Conservation (phyloP, 225 moss, liverwort and hornwort genomes). For the Anthoceros angustus region DNA sequence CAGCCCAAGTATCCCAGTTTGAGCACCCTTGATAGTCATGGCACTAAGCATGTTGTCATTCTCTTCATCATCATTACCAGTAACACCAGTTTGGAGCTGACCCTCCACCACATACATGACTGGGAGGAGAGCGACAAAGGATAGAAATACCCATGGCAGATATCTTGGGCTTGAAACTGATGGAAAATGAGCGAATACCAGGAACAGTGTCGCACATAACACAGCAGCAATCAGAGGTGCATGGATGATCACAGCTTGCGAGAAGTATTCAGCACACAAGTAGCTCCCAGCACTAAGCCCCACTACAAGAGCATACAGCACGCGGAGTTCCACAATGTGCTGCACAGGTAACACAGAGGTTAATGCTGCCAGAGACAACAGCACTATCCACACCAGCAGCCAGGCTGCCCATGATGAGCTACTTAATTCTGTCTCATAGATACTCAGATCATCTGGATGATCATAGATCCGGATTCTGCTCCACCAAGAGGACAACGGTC, state of each 20-base stretch:
- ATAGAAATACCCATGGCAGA: slow-evolving; percentile 46
- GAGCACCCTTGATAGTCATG: slow-evolving; percentile 81
- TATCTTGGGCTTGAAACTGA: slow-evolving; percentile 83
- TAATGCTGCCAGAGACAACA: slow-evolving; percentile 68
- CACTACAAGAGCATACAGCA: slow-evolving; percentile 66
- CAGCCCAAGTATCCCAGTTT: slow-evolving; percentile 62
- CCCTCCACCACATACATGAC: slow-evolving; percentile 62
- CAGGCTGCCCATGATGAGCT: slow-evolving; percentile 84
- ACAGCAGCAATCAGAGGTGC: slow-evolving; percentile 52
- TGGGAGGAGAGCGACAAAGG: slow-evolving; percentile 68
- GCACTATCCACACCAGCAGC: slow-evolving; percentile 60
- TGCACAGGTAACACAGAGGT: slow-evolving; percentile 96
- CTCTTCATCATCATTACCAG: slow-evolving; percentile 31
- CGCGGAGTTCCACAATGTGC: slow-evolving; percentile 79
- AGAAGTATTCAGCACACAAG: slow-evolving; percentile 78
- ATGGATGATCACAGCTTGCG: slow-evolving; percentile 51
- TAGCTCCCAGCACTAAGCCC: slow-evolving; percentile 78
- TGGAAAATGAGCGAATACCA: slow-evolving; percentile 83
- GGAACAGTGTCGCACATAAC: slow-evolving; percentile 63
- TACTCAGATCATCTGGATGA: slow-evolving; percentile 41
- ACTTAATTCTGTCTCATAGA: slow-evolving; percentile 52
- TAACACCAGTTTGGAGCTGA: slow-evolving; percentile 18
- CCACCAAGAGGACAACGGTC: slow-evolving; percentile 63
- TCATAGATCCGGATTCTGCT: slow-evolving; percentile 53
- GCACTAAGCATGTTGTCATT: slow-evolving; percentile 58